Evolutionary conservation across 2,329 filamentous ascomycete genomes (phyloP), one percentile per base, ranked within the genome.

Genomic region (Talaromyces rugulosus): DNA sequence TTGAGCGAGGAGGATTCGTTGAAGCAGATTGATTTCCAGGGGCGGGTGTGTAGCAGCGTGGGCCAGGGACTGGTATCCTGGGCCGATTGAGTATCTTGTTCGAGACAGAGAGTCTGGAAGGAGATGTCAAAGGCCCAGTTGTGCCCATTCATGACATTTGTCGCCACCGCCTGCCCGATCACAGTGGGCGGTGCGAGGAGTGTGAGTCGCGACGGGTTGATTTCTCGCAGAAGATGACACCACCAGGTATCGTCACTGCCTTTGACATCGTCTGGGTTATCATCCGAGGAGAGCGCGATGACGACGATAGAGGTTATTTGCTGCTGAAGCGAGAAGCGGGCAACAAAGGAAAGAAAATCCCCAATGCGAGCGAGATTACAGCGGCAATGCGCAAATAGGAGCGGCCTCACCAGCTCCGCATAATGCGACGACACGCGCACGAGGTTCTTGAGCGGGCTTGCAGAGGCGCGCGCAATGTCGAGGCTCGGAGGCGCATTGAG

Each of bases 1-100:
- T 82, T 82, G n/a, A 89, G 82, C 4, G 86, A 91, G 0, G 89
- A 91, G 8, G 89, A 89, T 75, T 94, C 90, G 71, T 93, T 93
- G 65, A 92, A 83, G 1, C 84, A 77, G 0, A 92, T 68, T 18
- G 83, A 81, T 0, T 80, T 81, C 90, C 90, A 93, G 1, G 83
- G 83, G 1, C 84, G 81, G n/a, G 83, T 77, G 30, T 81, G 80
- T 52, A 91, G 82, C 0, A 91, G 74, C 28, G 69, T 74, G 1
- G 67, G 60, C 30, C 64, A 66, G 11, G 64, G 59, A 5, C 68
- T 63, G 73, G 42, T 33, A 9, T 36, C n/a, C 52, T 30, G 47
- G 4, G 11, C 33, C 5, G 33, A 34, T 47, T 61, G 64, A 18
- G 40, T 34, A 7, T 67, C 61, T 27, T 67, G 71, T 33, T 75